Evolutionary conservation across 2,329 filamentous ascomycete species (phyloP), one percentile per base, ranked within the genome.

Genomic region (Penicillium nordicum): DNA sequence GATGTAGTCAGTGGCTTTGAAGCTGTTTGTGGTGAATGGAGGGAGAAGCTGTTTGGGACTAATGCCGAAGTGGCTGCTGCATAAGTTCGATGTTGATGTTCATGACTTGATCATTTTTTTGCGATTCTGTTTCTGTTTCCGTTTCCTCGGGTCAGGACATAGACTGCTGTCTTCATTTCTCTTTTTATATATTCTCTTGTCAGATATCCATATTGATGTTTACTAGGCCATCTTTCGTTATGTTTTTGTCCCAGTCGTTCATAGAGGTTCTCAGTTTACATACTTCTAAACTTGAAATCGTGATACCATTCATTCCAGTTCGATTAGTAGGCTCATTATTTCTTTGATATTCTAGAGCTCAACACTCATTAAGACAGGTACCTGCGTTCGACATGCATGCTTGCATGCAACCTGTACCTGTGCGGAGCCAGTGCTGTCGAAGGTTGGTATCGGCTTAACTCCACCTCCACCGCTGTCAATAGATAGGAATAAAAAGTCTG

Each of bases 1-100:
- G 91, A 95, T 58, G 92, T 99, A 1, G 87, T 97, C 34, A 88
- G 88, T 44, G 94, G 94, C 0, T 97, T 99, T 68, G 93, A 97
- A 73, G 88, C 92, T 69, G 87, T 93, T 1, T 97, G 92, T 75
- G 88, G 92, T 55, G 84, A 85, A 55, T 94, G 92, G 89, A 84
- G 92, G 69, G 85, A 87, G 68, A 84, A 88, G 63, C 76, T 96
- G 46, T 82, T 92, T 58, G 86, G 74, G n/a, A 64, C 66, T 53
- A 66, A 65, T 45, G 61, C 71, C 18, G 69, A 72, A 59, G 65
- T 68, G 27, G 69, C 67, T 36, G 70, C 72, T 50, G 68, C 67
- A 52, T 73, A 58, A 57, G 21, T 27, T 21, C 25, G 30, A 27
- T 51, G 9, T 34, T 54, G 51, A 54, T 49, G 32, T 55, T 52